Evolutionary conservation across 345 rosid species (phyloP), one percentile per base, ranked within the genome.

Genomic region (Sisymbrium altissimum): DNA sequence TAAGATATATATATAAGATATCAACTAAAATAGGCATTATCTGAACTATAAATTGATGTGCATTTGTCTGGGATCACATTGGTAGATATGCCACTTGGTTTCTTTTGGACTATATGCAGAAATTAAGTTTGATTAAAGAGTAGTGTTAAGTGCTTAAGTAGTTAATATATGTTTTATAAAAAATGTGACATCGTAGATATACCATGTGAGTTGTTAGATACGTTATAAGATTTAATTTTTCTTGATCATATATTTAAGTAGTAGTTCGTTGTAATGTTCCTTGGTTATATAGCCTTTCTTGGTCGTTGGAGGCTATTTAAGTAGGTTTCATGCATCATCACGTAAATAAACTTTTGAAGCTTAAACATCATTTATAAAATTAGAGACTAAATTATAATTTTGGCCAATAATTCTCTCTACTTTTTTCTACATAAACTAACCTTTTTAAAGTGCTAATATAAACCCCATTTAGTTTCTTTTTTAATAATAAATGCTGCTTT

Each of bases 181-280:
- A 60, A 23, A 70, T 35, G 21, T 45, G 15, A 36, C 61, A 44
- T 33, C 17, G 50, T 57, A 50, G 68, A 59, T 68, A n/a, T n/a
- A n/a, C n/a, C 73, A 75, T 75, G 63, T 68, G 68, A 67, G 68
- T 67, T 59, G 79, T 67, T 68, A 60, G 68, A 74, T 74, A 40
- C 19, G 44, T 59, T 59, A 29, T 5, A 48, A 58, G 54, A 66
- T 66, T 48, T 18, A 9, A 27, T 48, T 30, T n/a, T 52, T 66
- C 44, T 19, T 59, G 36, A 74, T 11, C 23, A 25, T 67, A 11
- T 39, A 58, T 58, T 33, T 19, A 41, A n/a, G 9, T 64, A 49
- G 2, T 29, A 30, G 41, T 65, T 64, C 59, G 43, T 38, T 66
- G 61, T 48, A 48, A 48, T 74, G 61, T 48, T 62, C 52, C 45